Evolutionary conservation across 495 filamentous ascomycete genomes (phyloP), one percentile per base, ranked within the genome.

Genomic region (Viridothelium virens): DNA sequence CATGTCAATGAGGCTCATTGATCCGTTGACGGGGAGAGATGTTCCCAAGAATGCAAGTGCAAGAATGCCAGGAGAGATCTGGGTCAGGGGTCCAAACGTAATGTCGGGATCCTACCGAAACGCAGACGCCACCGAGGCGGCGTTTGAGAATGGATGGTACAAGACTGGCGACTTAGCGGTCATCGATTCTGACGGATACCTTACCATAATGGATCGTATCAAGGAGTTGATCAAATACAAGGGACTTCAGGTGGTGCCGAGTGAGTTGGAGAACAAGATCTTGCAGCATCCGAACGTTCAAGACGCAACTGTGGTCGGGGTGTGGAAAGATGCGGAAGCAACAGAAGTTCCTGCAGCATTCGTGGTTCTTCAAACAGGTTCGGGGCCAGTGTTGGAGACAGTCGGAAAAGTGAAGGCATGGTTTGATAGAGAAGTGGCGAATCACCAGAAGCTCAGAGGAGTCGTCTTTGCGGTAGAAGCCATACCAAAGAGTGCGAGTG

Each of bases 271-370:
- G 61, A 65, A 50, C 14, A 69, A 62, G 3, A 61, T 74, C 44
- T 62, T 72, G 14, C 14, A 67, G 33, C 90, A 93, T 74, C 77
- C 81, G 36, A 81, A 86, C 25, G 80, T 97, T 44, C 82, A 86
- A 18, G 93, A 97, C 72, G 90, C 86, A 1, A 91, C 91, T n/a
- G 91, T 97, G 2, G 86, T 94, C 61, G 90, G 91, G 0, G 78
- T 96, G 16, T 66, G 69, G 6, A 66, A 37, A 78, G 83, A 90
- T 66, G 84, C 88, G 73, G 77, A 84, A 12, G 79, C 80, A 0
- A 90, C 87, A 0, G 93, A 97, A 70, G 86, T 95, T 2, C 93
- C 93, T 0, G 75, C 90, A 56, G 92, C 92, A 12, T 96, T 90
- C 72, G 77, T 96, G 4, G 91, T 94, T 37, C 73, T 79, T 33